Evolutionary conservation across 768 basidiomycete species (phyloP).

Genomic region (Crepidotus variabilis): DNA sequence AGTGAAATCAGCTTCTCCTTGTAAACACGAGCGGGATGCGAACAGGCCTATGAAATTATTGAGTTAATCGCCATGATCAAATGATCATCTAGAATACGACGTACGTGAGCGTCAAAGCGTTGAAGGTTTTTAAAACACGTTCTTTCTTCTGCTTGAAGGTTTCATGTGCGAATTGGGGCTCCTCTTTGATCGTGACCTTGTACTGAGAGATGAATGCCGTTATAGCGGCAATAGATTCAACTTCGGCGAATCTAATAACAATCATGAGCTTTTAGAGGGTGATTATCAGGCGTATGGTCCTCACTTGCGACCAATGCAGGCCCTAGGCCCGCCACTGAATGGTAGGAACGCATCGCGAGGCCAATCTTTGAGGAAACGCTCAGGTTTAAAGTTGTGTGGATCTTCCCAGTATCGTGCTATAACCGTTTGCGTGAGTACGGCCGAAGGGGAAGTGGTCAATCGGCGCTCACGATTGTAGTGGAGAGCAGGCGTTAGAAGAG

Average conservation of each 20-base stretch:
- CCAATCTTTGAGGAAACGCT: constrained; percentile 41
- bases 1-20: neutral
- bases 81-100: neutral
- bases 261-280: neutral
- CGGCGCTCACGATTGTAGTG: constrained; percentile 44
- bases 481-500: constrained; percentile 30
- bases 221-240: constrained; percentile 41
- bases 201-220: neutral
- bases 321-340: constrained; percentile 43
- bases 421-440: neutral
- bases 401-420: constrained; percentile 44
- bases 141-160: neutral
- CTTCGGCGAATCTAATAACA: constrained; percentile 42
- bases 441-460: neutral
- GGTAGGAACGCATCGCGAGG: constrained; percentile 48
- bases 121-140: neutral
- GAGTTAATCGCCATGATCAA: too few relatives aligned
- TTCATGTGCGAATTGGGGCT: neutral
- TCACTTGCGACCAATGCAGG: constrained; percentile 44
- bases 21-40: neutral
- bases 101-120: neutral
- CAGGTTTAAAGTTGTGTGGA: constrained; percentile 33
- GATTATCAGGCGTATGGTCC: neutral
- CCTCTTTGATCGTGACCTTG: constrained; percentile 19
- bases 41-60: neutral